phyloP scores from a whole-genome alignment of 1,284 basidiomycete species.

The Puccinia polysora region DNA sequence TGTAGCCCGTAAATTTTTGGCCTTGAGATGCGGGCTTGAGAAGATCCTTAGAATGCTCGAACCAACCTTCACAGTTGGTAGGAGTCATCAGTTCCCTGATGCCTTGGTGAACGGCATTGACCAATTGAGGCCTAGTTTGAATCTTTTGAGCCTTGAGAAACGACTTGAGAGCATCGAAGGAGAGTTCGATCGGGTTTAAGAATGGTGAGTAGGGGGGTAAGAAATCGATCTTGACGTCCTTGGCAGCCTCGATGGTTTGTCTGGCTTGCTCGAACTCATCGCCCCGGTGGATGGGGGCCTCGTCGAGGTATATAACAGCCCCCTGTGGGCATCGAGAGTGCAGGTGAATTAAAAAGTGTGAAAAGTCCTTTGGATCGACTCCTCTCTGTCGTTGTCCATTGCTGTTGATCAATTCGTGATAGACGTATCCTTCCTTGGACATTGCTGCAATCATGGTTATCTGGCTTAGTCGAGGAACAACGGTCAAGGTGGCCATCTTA shows the following conservation, averaged over 20 bases:
- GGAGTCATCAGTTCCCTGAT: no score
- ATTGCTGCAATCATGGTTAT: constrained; percentile 11
- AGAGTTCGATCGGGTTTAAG: neutral
- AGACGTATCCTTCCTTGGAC: constrained; percentile 32
- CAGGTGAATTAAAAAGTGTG: constrained; percentile 12
- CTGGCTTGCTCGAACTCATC: neutral
- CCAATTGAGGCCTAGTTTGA: no score
- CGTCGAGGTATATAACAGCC: neutral
- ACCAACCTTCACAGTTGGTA: no score
- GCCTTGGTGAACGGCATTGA: no score
- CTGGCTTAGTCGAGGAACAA: neutral
- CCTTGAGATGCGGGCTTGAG: no score
- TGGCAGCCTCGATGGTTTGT: neutral
- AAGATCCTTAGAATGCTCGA: no score
- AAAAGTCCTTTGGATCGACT: constrained; percentile 24
- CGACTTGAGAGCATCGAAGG: neutral
- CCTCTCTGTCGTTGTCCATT: neutral
- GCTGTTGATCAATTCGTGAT: neutral
- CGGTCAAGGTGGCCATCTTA: neutral
- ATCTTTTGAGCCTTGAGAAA: no score
- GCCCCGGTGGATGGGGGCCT: constrained; percentile 11
- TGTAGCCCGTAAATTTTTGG: no score
- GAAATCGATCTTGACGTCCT: neutral
- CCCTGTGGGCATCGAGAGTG: neutral
- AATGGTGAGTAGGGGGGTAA: constrained; percentile 11